A percentile compares a stretch with the other conserved stretches of the same genome.
These are phyloP conservation scores for Boletales sp. DNA, from an alignment of 768 basidiomycete genomes.

Conservation along the genomic window DNA sequence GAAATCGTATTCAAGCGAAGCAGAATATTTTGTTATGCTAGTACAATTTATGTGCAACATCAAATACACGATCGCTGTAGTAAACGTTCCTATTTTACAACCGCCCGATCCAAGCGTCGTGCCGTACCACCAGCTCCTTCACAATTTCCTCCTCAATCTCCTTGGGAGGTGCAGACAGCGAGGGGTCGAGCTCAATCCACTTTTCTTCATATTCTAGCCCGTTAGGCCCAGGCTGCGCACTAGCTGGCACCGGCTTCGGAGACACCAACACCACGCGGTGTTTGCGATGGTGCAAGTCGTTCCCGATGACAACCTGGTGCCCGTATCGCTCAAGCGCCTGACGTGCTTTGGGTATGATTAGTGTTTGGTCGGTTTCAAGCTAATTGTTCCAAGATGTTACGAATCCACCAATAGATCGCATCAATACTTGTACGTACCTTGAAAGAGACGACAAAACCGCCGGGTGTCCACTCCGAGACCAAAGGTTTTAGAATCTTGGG, in stretches of 20 bases:
- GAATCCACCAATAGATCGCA: background rate
- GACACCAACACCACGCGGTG: constrained; percentile 91
- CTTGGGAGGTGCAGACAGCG: constrained; percentile 37
- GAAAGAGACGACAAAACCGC: constrained; percentile 94
- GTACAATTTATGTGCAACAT: background rate
- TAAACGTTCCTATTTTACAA: background rate
- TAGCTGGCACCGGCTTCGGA: constrained; percentile 26
- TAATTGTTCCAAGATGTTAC: constrained; percentile 30
- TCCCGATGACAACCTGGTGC: constrained; percentile 96
- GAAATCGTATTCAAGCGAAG: background rate
- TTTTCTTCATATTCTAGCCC: constrained; percentile 45
- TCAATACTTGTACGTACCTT: constrained; percentile 55
- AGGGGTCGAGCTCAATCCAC: constrained; percentile 61
- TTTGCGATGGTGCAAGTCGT: constrained; percentile 90
- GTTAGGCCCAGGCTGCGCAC: constrained; percentile 10
- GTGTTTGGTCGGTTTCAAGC: constrained; percentile 86
- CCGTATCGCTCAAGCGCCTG: constrained; percentile 89
- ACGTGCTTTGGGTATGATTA: constrained; percentile 89
- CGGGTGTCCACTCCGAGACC: constrained; percentile 89
- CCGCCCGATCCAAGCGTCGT: constrained; percentile 60
- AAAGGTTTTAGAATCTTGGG: constrained; percentile 93
- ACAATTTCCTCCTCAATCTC: constrained; percentile 97
- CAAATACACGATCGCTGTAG: background rate
- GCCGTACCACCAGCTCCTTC: constrained; percentile 66
- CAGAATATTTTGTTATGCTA: background rate